Percentiles rank a stretch among this genome's conserved stretches.
phyloP scores from a whole-genome alignment of 116 monocot genomes.

The Dioscorea cayenensis region DNA sequence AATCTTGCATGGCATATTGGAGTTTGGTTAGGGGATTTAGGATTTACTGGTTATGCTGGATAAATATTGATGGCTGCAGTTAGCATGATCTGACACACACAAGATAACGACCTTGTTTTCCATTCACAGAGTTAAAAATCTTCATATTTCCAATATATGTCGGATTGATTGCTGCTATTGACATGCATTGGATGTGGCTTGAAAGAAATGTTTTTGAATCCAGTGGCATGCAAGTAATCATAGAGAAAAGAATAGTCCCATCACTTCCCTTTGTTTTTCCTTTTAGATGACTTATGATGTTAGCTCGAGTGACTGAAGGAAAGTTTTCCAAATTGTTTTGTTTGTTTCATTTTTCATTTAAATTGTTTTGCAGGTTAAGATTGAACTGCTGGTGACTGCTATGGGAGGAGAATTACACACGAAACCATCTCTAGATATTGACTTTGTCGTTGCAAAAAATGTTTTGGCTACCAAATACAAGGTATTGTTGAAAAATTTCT shows the following conservation, averaged over 20 bases:
- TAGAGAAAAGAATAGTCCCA: neutral
- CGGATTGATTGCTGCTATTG: too few species aligned
- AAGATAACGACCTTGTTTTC: too few species aligned
- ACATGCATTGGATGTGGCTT: too few species aligned
- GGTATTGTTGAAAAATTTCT: slow-evolving; percentile 27
- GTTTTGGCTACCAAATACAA: slow-evolving; percentile 87
- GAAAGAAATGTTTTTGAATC: too few species aligned
- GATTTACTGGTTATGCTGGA: neutral
- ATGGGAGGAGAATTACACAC: slow-evolving; percentile 74
- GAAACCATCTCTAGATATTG: slow-evolving; percentile 58
- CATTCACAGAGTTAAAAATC: too few species aligned
- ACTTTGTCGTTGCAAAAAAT: slow-evolving; percentile 86
- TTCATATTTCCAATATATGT: too few species aligned
- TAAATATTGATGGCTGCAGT: neutral
- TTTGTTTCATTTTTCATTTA: neutral
- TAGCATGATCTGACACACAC: neutral
- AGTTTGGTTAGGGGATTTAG: neutral
- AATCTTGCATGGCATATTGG: neutral
- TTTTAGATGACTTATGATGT: neutral
- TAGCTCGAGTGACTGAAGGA: neutral
- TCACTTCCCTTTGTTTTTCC: too few species aligned
- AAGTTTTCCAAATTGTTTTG: neutral
- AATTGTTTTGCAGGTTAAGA: slow-evolving; percentile 40
- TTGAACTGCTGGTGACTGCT: slow-evolving; percentile 63
- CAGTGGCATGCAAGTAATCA: neutral